Evolutionary conservation across 192 early-diverging fungal species (phyloP).

Genomic region (Linnemannia exigua): DNA sequence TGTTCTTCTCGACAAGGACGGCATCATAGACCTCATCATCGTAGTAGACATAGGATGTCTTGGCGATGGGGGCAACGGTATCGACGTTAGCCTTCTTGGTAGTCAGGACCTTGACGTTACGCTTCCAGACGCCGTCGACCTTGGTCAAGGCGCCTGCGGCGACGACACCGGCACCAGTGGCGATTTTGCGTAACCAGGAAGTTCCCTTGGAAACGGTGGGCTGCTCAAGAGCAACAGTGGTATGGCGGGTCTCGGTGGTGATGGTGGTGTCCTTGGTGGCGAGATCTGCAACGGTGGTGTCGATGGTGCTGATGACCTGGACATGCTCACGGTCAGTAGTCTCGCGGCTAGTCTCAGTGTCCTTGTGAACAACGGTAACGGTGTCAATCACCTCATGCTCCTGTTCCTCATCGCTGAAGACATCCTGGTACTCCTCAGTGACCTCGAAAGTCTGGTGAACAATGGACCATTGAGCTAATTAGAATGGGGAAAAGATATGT

Average conservation of each 20-base stretch:
- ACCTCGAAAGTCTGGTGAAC: conserved; percentile 18
- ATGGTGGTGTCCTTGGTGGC: conserved; percentile 19
- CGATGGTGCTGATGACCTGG: not conserved
- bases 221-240: not conserved
- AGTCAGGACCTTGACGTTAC: conserved; percentile 14
- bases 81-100: conserved; percentile 32
- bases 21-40: conserved; percentile 43
- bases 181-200: conserved; percentile 19
- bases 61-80: conserved; percentile 14
- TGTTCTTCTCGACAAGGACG: conserved; percentile 7
- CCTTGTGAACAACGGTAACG: not conserved
- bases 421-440: not conserved
- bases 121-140: conserved; percentile 40
- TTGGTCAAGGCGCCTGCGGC: conserved; percentile 18
- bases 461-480: conserved; percentile 30
- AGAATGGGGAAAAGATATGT: not conserved
- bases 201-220: conserved; percentile 19
- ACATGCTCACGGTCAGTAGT: not conserved
- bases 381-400: conserved; percentile 3
- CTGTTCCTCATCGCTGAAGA: conserved; percentile 11
- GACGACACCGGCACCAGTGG: conserved; percentile 6
- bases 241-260: not conserved
- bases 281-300: conserved; percentile 8
- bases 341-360: not conserved
- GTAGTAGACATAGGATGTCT: conserved; percentile 24